Base-by-base conservation (phyloP, 2,329 filamentous ascomycete genomes). In the Botrytis deweyae region DNA sequence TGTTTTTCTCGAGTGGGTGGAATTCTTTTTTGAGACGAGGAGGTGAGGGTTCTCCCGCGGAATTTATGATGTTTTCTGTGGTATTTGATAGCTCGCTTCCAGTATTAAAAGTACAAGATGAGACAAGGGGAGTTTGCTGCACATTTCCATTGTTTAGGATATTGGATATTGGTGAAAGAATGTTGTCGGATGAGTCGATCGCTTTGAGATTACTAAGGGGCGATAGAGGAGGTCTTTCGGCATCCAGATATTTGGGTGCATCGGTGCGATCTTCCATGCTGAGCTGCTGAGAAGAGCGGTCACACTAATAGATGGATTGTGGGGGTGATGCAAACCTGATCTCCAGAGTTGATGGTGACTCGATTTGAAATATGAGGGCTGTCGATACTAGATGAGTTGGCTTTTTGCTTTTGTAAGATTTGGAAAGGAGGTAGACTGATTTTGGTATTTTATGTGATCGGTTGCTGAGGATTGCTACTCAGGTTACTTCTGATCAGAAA, bases 31-130 rank as follows among this genome's bases (percentile, higher is more conserved):
- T 1, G 64, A n/a, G 12, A 49, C 9, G 29, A 5, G 22, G 6
- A 9, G 29, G 4, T 8, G 14, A 49, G 12, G 20, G 16, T 12
- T 22, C 29, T 22, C 3, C 29, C 14, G 14, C 3, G 36, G 44
- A 8, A 38, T 1, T 22, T 14, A 14, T 8, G 14, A 3, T 3
- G 1, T 38, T 49, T 10, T n/a, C 29, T n/a, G 44, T 1, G 4
- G 14, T 3, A 1, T n/a, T 22, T 20, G 29, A 66, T 12, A 22
- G 12, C 20, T 66, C 20, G 44, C 33, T 29, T 49, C 29, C 38
- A 0, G 0, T 1, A 36, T 4, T 22, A 5, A 12, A 14, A 38
- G 29, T 0, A 33, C 16, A 8, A 36, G 42, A 29, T 3, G 0
- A 3, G 12, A 7, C 5, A 52, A n/a, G 18, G 3, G 22, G 33